These are phyloP conservation scores for Eucalyptus polyanthemos DNA, from an alignment of 345 rosid species.

Conservation along the genomic window DNA sequence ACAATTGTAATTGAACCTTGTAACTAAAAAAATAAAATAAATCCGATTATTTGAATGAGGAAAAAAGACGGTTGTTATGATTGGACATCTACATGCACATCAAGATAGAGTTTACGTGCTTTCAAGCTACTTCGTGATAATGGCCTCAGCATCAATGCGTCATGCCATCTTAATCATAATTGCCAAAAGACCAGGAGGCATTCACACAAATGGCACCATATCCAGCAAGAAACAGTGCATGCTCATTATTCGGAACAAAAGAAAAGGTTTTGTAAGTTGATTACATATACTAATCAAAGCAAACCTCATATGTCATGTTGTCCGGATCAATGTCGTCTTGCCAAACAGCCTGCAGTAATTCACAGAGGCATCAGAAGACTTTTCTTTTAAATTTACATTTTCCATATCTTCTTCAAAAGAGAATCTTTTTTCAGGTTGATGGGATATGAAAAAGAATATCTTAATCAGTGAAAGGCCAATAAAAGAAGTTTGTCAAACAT, in stretches of 20 bases:
- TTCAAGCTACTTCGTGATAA: not conserved
- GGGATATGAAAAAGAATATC: not conserved
- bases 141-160: not conserved
- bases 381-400: not conserved
- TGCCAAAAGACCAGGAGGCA: not conserved
- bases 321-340: conserved; percentile 56
- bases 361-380: not conserved
- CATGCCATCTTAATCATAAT: not conserved
- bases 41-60: not conserved
- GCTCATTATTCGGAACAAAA: not conserved
- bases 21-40: not conserved
- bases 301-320: conserved; percentile 69
- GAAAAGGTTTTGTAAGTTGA: not conserved
- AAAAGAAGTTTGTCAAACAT: not conserved
- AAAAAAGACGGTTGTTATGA: not conserved
- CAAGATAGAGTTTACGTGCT: not conserved
- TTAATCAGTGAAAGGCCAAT: not conserved
- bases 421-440: not conserved
- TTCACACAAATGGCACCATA: not conserved
- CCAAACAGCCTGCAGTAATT: conserved; percentile 39
- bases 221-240: not conserved
- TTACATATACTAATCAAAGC: not conserved
- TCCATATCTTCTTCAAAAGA: not conserved
- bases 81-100: not conserved
- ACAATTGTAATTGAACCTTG: not conserved